These are phyloP conservation scores for Alternaria rosae DNA, from an alignment of 2,329 filamentous ascomycete genomes.

Conservation along the genomic window DNA sequence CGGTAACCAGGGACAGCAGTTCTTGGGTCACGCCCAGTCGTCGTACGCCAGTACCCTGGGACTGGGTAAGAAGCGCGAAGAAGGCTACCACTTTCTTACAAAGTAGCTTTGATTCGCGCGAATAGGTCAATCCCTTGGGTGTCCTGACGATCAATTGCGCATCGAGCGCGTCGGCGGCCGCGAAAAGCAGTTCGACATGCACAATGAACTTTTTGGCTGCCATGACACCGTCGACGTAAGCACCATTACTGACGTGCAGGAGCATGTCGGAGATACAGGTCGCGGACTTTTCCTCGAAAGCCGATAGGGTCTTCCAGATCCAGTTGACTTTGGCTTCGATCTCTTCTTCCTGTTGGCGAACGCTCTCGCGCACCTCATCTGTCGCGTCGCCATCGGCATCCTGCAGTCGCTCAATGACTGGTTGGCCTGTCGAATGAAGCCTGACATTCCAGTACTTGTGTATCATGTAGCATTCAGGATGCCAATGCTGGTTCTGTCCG, in stretches of 20 bases:
- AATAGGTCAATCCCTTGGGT: conserved; percentile 87
- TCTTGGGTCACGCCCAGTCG: conserved; percentile 97
- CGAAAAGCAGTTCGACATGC: conserved; percentile 93
- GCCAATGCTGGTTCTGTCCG: conserved; percentile 98
- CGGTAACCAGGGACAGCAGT: conserved; percentile 94
- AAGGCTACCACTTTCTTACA: conserved; percentile 99
- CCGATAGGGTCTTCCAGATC: conserved; percentile 97
- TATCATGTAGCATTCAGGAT: conserved; percentile 99
- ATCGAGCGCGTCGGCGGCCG: conserved; percentile 85
- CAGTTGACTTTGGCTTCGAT: conserved; percentile 98
- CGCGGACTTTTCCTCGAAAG: conserved; percentile 96
- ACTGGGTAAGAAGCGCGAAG: conserved; percentile 93
- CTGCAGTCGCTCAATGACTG: conserved; percentile 45
- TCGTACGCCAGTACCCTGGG: conserved; percentile 86
- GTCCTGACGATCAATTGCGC: conserved; percentile 71
- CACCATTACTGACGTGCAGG: conserved; percentile 95
- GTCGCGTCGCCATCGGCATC: conserved; percentile 63
- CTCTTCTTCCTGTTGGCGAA: conserved; percentile 85
- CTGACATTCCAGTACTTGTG: conserved; percentile 99
- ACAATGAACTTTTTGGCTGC: conserved; percentile 96
- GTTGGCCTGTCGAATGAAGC: conserved; percentile 60
- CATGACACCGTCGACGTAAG: conserved; percentile 92
- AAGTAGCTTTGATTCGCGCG: conserved; percentile 95
- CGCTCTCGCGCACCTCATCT: conserved; percentile 73
- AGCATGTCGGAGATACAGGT: conserved; percentile 99